phyloP scores from a whole-genome alignment of 352 stramenopile species.

The Elongisporangium senticosum region DNA sequence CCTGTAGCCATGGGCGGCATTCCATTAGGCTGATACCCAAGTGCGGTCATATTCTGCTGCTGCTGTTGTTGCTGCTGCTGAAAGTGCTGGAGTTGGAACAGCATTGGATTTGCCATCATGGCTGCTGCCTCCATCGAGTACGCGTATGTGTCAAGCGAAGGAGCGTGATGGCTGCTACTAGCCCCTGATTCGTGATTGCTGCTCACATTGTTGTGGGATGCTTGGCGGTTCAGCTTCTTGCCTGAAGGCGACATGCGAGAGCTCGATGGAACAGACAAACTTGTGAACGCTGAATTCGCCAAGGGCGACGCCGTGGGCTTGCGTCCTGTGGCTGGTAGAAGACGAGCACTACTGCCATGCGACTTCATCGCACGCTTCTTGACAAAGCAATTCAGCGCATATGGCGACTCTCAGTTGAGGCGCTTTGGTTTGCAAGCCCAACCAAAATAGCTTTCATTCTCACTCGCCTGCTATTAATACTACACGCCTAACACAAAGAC shows the following conservation, averaged over 20 bases:
- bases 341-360: conserved; percentile 3
- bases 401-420: not conserved
- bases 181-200: not conserved
- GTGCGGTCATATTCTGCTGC: conserved; percentile 30
- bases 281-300: not conserved
- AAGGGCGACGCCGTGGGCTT: conserved; percentile 1
- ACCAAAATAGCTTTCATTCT: not conserved
- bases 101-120: conserved; percentile 3
- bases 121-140: not conserved
- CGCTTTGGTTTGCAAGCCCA: not conserved
- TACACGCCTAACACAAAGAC: not conserved
- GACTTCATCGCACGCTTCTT: conserved; percentile 3
- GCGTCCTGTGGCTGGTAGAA: conserved; percentile 3
- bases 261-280: not conserved
- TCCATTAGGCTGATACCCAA: conserved; percentile 20
- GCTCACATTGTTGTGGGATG: not conserved
- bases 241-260: not conserved
- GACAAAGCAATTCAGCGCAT: not conserved
- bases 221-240: conserved; percentile 6
- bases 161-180: not conserved
- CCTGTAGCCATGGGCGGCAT: conserved; percentile 12
- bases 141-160: not conserved
- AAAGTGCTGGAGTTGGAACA: conserved; percentile 51
- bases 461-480: not conserved
- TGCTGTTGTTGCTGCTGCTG: conserved; percentile 38